Evolutionary conservation across 2,329 filamentous ascomycete genomes (phyloP).

Genomic region (Neurospora sp.): DNA sequence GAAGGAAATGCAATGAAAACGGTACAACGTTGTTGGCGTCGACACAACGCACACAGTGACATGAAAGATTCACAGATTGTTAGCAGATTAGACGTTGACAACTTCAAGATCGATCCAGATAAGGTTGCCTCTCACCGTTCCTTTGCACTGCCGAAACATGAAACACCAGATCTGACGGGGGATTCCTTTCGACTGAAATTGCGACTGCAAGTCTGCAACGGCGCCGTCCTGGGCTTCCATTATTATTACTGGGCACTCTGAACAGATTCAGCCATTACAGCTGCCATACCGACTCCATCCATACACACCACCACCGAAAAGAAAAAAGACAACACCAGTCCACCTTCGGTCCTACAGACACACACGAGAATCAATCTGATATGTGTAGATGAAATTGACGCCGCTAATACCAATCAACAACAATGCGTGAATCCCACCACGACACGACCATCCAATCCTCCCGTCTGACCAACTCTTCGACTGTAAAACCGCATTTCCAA

Average conservation of each 20-base stretch:
- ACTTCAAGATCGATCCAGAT: not conserved
- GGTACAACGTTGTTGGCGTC: not conserved
- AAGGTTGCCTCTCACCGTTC: constrained; percentile 1
- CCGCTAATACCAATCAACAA: not conserved
- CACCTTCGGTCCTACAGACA: not conserved
- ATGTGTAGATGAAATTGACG: not conserved
- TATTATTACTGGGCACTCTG: not conserved
- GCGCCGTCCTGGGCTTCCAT: not conserved
- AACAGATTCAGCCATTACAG: not conserved
- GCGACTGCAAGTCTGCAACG: not conserved
- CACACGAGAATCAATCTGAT: not conserved
- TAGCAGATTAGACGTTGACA: not conserved
- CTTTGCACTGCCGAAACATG: constrained; percentile 11
- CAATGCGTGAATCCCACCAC: not conserved
- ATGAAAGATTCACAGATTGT: not conserved
- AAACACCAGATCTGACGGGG: constrained; percentile 11
- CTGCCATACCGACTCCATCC: not conserved
- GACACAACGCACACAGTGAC: not conserved
- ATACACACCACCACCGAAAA: not conserved
- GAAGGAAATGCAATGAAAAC: not conserved
- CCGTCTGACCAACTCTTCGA: not conserved
- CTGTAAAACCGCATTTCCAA: not conserved
- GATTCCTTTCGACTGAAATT: not conserved
- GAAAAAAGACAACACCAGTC: not conserved
- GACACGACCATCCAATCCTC: not conserved